phyloP scores from a whole-genome alignment of 2,329 filamentous ascomycete species.

The Periglandula ipomoeae region DNA sequence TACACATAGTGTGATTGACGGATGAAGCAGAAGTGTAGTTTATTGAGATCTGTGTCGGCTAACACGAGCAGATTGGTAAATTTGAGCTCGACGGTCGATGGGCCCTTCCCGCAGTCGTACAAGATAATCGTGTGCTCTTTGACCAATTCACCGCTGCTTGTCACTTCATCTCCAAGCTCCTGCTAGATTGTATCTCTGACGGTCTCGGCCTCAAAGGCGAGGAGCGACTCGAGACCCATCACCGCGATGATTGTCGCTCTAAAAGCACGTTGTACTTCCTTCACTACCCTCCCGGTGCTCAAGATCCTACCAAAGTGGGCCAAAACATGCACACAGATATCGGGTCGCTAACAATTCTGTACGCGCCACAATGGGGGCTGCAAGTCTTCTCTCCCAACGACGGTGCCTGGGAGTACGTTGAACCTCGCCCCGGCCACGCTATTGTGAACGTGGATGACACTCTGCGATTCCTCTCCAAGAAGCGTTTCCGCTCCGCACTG shows the following conservation, averaged over 20 bases:
- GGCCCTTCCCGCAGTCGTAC: background rate
- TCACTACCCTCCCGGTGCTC: slow-evolving; percentile 34
- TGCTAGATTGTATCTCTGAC: slow-evolving; percentile 38
- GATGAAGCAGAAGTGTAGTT: no score
- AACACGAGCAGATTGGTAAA: slow-evolving; percentile 2
- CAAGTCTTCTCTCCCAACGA: slow-evolving; percentile 38
- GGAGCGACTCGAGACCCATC: slow-evolving; percentile 35
- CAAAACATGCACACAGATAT: slow-evolving; percentile 48
- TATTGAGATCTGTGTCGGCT: no score
- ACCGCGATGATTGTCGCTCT: slow-evolving; percentile 37
- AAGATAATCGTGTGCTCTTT: background rate
- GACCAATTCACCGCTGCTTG: slow-evolving; percentile 27
- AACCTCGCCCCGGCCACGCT: slow-evolving; percentile 5
- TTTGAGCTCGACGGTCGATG: background rate
- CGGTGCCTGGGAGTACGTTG: slow-evolving; percentile 7
- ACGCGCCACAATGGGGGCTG: slow-evolving; percentile 44
- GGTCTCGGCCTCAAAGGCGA: slow-evolving; percentile 33
- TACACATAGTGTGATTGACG: no score
- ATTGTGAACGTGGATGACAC: slow-evolving; percentile 9
- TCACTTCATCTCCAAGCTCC: slow-evolving; percentile 37
- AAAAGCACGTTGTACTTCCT: slow-evolving; percentile 40
- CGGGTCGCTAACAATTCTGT: slow-evolving; percentile 41
- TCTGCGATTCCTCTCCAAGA: slow-evolving; percentile 9
- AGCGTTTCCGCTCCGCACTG: slow-evolving; percentile 5
- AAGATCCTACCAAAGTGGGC: slow-evolving; percentile 11